Conservation (phyloP, 768 basidiomycete genomes). For the Boletus rubropictus region DNA sequence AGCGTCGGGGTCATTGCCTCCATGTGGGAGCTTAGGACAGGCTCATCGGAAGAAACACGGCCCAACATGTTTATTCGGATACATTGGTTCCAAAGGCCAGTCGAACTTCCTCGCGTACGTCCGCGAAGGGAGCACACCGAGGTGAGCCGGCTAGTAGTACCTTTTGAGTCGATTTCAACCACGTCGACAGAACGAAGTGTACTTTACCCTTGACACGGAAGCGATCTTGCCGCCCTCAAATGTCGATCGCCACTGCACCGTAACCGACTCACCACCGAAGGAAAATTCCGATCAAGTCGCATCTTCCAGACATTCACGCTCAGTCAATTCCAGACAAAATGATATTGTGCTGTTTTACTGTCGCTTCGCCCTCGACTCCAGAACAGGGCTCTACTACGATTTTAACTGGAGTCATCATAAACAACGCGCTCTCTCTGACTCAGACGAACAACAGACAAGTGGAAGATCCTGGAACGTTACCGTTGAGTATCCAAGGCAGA, state of each 20-base stretch:
- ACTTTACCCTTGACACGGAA: conserved; percentile 51
- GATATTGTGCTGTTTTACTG: conserved; percentile 46
- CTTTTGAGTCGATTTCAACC: background rate
- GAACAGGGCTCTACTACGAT: conserved; percentile 56
- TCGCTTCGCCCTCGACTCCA: conserved; percentile 50
- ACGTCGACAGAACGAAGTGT: conserved; percentile 62
- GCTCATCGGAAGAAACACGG: conserved; percentile 25
- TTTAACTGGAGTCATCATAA: conserved; percentile 55
- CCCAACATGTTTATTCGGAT: conserved; percentile 51
- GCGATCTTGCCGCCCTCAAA: conserved; percentile 46
- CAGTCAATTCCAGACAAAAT: conserved; percentile 9
- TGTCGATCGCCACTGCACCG: conserved; percentile 48
- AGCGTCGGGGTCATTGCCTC: conserved; percentile 67
- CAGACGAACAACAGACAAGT: conserved; percentile 26
- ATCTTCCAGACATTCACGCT: conserved; percentile 11
- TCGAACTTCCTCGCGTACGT: conserved; percentile 54
- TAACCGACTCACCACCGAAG: conserved; percentile 31
- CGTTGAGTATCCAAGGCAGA: conserved; percentile 16
- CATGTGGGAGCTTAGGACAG: conserved; percentile 52
- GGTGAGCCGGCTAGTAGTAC: conserved; percentile 34
- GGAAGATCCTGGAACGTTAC: conserved; percentile 47
- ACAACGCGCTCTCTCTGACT: conserved; percentile 30
- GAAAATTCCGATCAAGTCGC: conserved; percentile 3
- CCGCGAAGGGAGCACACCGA: conserved; percentile 55
- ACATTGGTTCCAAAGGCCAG: conserved; percentile 73